A percentile compares a stretch with the other conserved stretches of the same genome.
These are phyloP conservation scores for Fusarium chuoi DNA, from an alignment of 2,329 filamentous ascomycete genomes.

Conservation along the genomic window DNA sequence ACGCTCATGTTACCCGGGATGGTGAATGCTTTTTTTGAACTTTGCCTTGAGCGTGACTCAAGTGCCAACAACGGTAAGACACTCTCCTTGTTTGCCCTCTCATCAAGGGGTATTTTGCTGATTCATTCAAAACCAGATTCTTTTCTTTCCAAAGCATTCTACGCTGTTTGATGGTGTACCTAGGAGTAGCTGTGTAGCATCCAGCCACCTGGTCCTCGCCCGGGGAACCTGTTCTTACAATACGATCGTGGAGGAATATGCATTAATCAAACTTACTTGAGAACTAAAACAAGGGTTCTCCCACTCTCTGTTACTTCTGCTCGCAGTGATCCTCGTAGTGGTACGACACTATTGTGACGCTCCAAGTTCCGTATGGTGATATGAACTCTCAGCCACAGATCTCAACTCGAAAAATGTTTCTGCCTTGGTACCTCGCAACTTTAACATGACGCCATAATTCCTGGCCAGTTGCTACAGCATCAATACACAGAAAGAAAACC, in stretches of 20 bases:
- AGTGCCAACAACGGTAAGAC: not conserved
- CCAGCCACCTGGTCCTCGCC: not conserved
- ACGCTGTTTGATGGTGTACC: not conserved
- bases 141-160: not conserved
- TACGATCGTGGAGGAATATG: not conserved
- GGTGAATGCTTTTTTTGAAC: not conserved
- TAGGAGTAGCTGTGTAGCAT: not conserved
- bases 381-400: not conserved
- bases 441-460: not conserved
- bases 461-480: not conserved
- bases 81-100: not conserved
- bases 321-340: not conserved
- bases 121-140: not conserved
- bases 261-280: not conserved
- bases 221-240: not conserved
- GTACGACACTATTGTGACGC: not conserved
- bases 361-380: not conserved
- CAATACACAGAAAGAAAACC: too few relatives aligned
- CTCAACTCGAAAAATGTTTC: not conserved
- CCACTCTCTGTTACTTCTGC: not conserved
- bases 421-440: not conserved
- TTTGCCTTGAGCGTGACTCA: not conserved
- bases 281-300: not conserved
- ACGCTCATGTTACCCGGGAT: not conserved
- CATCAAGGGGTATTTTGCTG: not conserved